Conservation (phyloP, 2,329 filamentous ascomycete species). For the Metarhizium anisopliae region DNA sequence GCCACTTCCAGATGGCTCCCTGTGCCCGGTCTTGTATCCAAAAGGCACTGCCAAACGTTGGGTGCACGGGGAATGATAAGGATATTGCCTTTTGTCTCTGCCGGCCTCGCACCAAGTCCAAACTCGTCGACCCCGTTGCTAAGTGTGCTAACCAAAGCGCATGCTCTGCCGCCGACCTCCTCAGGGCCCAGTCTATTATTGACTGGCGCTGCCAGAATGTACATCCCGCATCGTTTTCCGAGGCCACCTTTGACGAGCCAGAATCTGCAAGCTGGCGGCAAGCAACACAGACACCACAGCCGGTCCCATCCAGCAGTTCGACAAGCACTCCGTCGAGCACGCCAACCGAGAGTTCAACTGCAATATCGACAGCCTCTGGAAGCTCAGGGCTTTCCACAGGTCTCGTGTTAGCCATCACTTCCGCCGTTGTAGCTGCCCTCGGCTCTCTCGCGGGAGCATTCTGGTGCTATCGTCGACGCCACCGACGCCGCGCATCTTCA, state of each 20-base stretch:
- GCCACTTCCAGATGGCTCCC: background rate
- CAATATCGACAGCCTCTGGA: background rate
- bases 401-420: background rate
- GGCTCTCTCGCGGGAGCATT: background rate
- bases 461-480: background rate
- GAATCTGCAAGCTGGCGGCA: background rate
- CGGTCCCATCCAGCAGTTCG: background rate
- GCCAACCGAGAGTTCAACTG: background rate
- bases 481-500: background rate
- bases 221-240: background rate
- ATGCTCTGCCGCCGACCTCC: background rate
- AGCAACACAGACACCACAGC: background rate
- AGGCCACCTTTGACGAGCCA: background rate
- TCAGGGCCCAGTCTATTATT: background rate
- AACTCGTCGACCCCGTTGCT: background rate
- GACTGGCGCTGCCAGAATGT: background rate
- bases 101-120: background rate
- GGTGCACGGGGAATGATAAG: background rate
- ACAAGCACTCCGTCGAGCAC: background rate
- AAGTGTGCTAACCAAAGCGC: background rate
- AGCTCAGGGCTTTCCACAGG: background rate
- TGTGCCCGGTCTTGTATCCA: background rate
- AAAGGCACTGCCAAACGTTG: background rate
- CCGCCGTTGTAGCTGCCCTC: background rate
- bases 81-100: background rate